A percentile compares a stretch with the other conserved stretches of the same genome.
Conservation (phyloP, 148 eudicot species). For the Salicornia ramosissima region DNA sequence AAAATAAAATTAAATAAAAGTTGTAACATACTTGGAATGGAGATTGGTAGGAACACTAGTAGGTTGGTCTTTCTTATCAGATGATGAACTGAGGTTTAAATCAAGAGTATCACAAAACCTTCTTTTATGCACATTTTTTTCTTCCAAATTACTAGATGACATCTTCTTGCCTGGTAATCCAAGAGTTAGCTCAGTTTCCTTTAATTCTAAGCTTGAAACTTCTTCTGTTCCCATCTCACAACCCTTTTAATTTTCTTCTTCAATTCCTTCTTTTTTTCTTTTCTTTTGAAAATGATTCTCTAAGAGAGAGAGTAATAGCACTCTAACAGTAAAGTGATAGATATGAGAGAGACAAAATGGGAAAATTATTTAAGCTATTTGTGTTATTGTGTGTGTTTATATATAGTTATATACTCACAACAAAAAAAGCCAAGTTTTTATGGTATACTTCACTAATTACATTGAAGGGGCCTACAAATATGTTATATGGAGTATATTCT, state of each 20-base stretch:
- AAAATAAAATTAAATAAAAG: no score
- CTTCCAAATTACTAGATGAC: background rate
- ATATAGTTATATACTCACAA: slow-evolving; percentile 11
- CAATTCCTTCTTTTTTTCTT: no score
- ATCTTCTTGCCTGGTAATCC: slow-evolving; percentile 36
- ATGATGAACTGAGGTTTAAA: slow-evolving; percentile 25
- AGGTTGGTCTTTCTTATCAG: slow-evolving; percentile 9
- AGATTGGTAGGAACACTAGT: slow-evolving; percentile 23
- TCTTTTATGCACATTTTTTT: slow-evolving; percentile 18
- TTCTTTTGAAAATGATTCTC: no score
- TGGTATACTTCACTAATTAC: no score
- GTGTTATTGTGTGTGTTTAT: background rate
- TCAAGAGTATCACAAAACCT: slow-evolving; percentile 31
- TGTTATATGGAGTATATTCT: no score
- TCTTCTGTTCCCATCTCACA: slow-evolving; percentile 5
- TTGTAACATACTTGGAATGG: slow-evolving; percentile 35
- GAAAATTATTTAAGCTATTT: background rate
- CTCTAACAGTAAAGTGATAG: no score
- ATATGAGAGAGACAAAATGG: slow-evolving; percentile 9
- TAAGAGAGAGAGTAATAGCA: no score
- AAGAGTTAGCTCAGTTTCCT: slow-evolving; percentile 49
- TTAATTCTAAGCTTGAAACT: slow-evolving; percentile 29
- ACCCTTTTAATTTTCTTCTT: background rate
- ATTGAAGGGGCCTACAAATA: no score
- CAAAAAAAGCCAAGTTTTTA: no score